Conservation (phyloP, 2,329 filamentous ascomycete genomes). For the Claviceps monticola region DNA sequence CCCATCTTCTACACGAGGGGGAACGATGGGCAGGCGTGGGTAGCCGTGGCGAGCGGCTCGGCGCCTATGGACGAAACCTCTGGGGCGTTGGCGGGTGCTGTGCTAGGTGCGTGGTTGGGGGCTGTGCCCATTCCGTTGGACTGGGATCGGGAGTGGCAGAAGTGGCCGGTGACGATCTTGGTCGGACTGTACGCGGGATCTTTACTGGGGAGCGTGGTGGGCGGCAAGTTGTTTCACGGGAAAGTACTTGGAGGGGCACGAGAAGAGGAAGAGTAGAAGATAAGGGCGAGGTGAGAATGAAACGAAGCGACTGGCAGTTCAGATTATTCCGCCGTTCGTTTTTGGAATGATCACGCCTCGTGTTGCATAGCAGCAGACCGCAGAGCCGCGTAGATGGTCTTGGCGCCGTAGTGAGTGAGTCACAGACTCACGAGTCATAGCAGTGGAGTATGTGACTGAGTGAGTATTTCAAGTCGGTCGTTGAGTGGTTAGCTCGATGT, state of each 20-base stretch:
- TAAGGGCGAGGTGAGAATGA: not conserved
- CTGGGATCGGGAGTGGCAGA: conserved; percentile 99
- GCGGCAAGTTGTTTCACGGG: conserved; percentile 36
- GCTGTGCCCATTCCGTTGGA: conserved; percentile 92
- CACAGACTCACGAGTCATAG: too few relatives aligned
- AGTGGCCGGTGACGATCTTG: conserved; percentile 87
- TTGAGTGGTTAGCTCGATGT: too few relatives aligned
- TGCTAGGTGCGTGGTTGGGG: conserved; percentile 79
- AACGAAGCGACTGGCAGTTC: not conserved
- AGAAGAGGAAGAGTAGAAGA: conserved; percentile 17
- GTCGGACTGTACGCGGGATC: conserved; percentile 72
- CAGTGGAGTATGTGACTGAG: too few relatives aligned
- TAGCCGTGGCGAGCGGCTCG: conserved; percentile 50
- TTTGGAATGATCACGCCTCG: too few relatives aligned
- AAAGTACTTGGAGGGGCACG: conserved; percentile 22
- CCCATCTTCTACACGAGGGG: conserved; percentile 80
- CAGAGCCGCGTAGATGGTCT: too few relatives aligned
- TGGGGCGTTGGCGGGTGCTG: conserved; percentile 64
- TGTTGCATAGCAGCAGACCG: too few relatives aligned
- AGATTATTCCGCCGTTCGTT: too few relatives aligned
- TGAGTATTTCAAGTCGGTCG: too few relatives aligned
- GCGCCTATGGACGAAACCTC: conserved; percentile 72
- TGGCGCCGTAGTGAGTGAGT: too few relatives aligned
- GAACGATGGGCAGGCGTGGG: conserved; percentile 58
- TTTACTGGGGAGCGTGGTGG: conserved; percentile 51